phyloP scores from a whole-genome alignment of 805 yeast species.

The Ogataea zsoltii region DNA sequence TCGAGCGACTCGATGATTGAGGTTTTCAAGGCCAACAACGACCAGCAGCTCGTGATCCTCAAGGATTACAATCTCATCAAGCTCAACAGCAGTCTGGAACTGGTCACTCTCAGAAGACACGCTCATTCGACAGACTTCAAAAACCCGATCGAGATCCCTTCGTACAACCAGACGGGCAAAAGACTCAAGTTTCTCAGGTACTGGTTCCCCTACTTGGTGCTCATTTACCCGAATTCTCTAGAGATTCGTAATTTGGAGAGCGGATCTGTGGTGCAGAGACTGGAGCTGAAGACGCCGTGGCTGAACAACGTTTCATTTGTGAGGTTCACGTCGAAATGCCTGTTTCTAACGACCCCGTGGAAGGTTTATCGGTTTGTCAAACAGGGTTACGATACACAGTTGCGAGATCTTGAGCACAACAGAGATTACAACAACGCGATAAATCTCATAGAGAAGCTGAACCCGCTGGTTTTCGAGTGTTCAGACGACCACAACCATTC shows the following conservation, averaged over 20 bases:
- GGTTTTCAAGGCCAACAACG: slow-evolving; percentile 26
- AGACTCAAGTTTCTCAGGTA: slow-evolving; percentile 32
- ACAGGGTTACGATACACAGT: slow-evolving; percentile 34
- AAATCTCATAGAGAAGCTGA: slow-evolving; percentile 37
- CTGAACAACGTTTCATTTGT: slow-evolving; percentile 18
- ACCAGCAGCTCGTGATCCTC: slow-evolving; percentile 28
- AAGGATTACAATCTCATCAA: slow-evolving; percentile 28
- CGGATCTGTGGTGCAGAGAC: slow-evolving; percentile 36
- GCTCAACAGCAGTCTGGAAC: slow-evolving; percentile 24
- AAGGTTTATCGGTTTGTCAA: slow-evolving; percentile 31
- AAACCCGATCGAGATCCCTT: slow-evolving; percentile 21
- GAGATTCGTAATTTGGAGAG: slow-evolving; percentile 41
- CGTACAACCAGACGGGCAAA: slow-evolving; percentile 18
- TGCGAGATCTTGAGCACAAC: slow-evolving; percentile 31
- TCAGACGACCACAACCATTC: slow-evolving; percentile 17
- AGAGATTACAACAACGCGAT: slow-evolving; percentile 46
- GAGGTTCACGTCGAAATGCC: slow-evolving; percentile 24
- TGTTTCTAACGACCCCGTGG: slow-evolving; percentile 33
- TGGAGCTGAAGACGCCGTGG: slow-evolving; percentile 8
- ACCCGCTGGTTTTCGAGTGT: slow-evolving; percentile 26
- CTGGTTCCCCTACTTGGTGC: slow-evolving; percentile 43
- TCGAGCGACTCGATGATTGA: slow-evolving; percentile 18
- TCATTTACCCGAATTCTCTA: slow-evolving; percentile 31
- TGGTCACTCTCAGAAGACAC: slow-evolving; percentile 18
- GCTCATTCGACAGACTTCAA: slow-evolving; percentile 21